A percentile compares a stretch with the other conserved stretches of the same genome.
Conservation (phyloP, 208 protist genomes). For the Eutreptiella sp. region DNA sequence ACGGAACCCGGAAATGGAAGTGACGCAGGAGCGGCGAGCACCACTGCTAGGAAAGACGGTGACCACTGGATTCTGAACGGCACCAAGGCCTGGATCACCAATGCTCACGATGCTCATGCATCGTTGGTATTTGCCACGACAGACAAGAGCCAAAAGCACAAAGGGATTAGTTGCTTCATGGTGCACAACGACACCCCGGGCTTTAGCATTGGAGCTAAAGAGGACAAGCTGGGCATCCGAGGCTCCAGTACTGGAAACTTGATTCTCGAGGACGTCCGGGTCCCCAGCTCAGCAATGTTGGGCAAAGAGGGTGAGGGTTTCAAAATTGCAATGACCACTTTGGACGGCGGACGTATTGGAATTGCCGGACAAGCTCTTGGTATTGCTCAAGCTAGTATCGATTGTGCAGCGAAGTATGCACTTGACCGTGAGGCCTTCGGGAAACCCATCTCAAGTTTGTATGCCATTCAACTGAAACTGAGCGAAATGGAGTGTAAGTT, state of each 20-base stretch:
- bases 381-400: slow-evolving; percentile 69
- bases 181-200: slow-evolving; percentile 77
- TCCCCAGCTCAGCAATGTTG: slow-evolving; percentile 60
- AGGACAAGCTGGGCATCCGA: slow-evolving; percentile 89
- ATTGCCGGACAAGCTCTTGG: slow-evolving; percentile 88
- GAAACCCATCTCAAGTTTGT: slow-evolving; percentile 73
- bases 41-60: slow-evolving; percentile 61
- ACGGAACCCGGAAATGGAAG: slow-evolving; percentile 68
- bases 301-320: slow-evolving; percentile 84
- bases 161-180: slow-evolving; percentile 91
- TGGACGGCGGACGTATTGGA: slow-evolving; percentile 90
- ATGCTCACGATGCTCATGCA: slow-evolving; percentile 71
- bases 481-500: slow-evolving; percentile 62
- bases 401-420: slow-evolving; percentile 65
- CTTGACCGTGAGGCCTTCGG: slow-evolving; percentile 88
- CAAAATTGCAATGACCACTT: slow-evolving; percentile 82
- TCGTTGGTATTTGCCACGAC: slow-evolving; percentile 87
- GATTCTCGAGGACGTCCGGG: slow-evolving; percentile 73
- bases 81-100: slow-evolving; percentile 87
- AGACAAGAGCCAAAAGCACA: slow-evolving; percentile 72
- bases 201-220: slow-evolving; percentile 78
- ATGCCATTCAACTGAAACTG: slow-evolving; percentile 87
- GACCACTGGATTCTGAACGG: slow-evolving; percentile 83
- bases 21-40: slow-evolving; percentile 84
- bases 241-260: slow-evolving; percentile 89